Conservation (phyloP, 768 basidiomycete genomes). For the Floccularia luteovirens region DNA sequence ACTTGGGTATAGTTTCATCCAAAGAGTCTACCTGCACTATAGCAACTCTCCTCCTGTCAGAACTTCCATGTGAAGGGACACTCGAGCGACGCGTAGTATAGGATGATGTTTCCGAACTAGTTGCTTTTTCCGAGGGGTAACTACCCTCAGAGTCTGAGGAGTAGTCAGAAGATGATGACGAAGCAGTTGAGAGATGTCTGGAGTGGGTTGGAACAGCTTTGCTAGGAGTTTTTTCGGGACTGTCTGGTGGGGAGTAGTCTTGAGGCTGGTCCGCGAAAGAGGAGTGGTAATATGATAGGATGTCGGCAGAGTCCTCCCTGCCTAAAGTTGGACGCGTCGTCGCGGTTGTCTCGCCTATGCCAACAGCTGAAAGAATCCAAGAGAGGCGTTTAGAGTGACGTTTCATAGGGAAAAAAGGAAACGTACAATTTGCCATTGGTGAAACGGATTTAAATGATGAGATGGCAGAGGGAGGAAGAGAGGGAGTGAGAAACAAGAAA, state of each 20-base stretch:
- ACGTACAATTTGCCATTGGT: not conserved
- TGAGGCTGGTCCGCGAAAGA: slow-evolving; percentile 32
- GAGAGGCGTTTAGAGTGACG: slow-evolving; percentile 22
- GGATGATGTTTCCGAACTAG: slow-evolving; percentile 17
- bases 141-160: slow-evolving; percentile 32
- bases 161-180: slow-evolving; percentile 43
- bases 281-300: slow-evolving; percentile 39
- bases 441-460: not conserved
- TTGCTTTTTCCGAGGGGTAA: slow-evolving; percentile 17
- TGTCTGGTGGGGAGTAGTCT: slow-evolving; percentile 13
- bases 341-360: slow-evolving; percentile 12
- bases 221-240: slow-evolving; percentile 12
- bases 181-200: slow-evolving; percentile 20
- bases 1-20: slow-evolving; percentile 18
- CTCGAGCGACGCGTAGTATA: slow-evolving; percentile 34
- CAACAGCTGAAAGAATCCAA: slow-evolving; percentile 17
- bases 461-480: not conserved
- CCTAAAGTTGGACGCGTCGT: slow-evolving; percentile 10
- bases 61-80: slow-evolving; percentile 48
- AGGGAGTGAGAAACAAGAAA: not conserved
- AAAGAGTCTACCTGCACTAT: slow-evolving; percentile 54
- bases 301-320: slow-evolving; percentile 14
- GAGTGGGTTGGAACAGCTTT: slow-evolving; percentile 16
- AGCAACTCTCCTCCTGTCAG: slow-evolving; percentile 59
- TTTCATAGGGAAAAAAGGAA: slow-evolving; percentile 17